Base-by-base conservation (phyloP, 768 basidiomycete species). In the Trametes cingulata region DNA sequence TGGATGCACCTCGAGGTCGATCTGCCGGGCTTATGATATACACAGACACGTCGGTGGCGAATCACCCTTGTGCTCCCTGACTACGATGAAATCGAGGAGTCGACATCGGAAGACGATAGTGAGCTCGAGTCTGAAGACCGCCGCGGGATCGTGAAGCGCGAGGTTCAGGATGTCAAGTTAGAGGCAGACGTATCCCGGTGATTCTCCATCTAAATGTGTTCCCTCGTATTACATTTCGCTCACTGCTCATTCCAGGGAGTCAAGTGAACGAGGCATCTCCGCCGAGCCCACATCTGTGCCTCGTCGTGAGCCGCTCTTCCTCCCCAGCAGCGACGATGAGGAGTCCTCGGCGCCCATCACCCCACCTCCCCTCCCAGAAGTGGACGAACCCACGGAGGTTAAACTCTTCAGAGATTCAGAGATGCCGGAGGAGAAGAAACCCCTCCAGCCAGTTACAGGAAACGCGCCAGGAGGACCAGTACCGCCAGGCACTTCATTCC, bases 11-110 rank as follows among this genome's bases (percentile, higher is more conserved):
- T n/a, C 45, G 7, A 35, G 3, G 12, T 6, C 7, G 10, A 53
- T 17, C n/a, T 19, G n/a, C 6, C 5, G 5, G 36, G 17, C 52
- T 43, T 14, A 29, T 22, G 19, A 2, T 6, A 27, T 3, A 12
- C 5, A 1, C 19, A 57, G 56, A 19, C 22, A 10, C 37, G 27
- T 4, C 33, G 25, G 0, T 56, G 53, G 52, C 20, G 47, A 10
- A 25, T 63, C 4, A 48, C 29, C 1, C 52, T 66, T 1, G 35
- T 50, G 4, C 39, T 66, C n/a, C 61, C 59, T 2, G 53, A 61
- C 22, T 22, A 48, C 24, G 46, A 61, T 20, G 47, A 57, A n/a
- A 52, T 29, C 14, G 47, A 41, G 2, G 52, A 42, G 13, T 50
- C 52, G 12, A 19, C 42, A 3, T 58, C 54, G 14, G 61, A 62